Evolutionary conservation across 768 basidiomycete genomes (phyloP), one percentile per base, ranked within the genome.

Genomic region (Tricholoma hemisulphureum): DNA sequence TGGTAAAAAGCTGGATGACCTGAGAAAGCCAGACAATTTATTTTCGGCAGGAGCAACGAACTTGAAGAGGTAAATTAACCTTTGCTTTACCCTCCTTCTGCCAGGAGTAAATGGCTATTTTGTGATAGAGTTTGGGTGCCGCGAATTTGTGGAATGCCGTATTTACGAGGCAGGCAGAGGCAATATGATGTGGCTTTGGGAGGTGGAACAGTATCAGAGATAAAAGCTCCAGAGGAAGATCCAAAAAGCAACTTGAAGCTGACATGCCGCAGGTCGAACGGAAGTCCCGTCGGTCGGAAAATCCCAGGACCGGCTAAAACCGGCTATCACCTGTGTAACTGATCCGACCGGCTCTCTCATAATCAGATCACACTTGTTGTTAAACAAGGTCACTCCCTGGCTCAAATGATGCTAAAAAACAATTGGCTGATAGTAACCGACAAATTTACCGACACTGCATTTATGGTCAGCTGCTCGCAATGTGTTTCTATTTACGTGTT

Each of bases 21-120:
- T 92, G 59, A n/a, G n/a, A 6, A 45, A 20, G n/a, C 21, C 53
- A 54, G 3, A 37, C n/a, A 9, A 16, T 29, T 16, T 18, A 28
- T 18, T n/a, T 23, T 18, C 28, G 13, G 46, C 39, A 35, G 16
- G 18, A 39, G 4, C 14, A 28, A n/a, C n/a, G n/a, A n/a, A n/a
- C n/a, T n/a, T 35, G 5, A n/a, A 20, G 16, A 48, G 14, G 1
- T 20, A 26, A 39, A 28, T 21, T 53, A 61, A 85, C 89, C 77
- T 80, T 88, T 8, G 63, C 65, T 65, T 88, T 92, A 13, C 78
- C 80, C 29, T 85, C 79, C 61, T 75, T 85, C 56, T 90, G 83
- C 90, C 89, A 91, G 14, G 88, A 79, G 69, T 84, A 86, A 45
- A 92, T 83, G 43, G 74, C 79, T 16, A 85, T 76, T 11, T 77